These are phyloP conservation scores for Mortierella polycephala DNA, from an alignment of 371 early-diverging fungal species.

Conservation along the genomic window DNA sequence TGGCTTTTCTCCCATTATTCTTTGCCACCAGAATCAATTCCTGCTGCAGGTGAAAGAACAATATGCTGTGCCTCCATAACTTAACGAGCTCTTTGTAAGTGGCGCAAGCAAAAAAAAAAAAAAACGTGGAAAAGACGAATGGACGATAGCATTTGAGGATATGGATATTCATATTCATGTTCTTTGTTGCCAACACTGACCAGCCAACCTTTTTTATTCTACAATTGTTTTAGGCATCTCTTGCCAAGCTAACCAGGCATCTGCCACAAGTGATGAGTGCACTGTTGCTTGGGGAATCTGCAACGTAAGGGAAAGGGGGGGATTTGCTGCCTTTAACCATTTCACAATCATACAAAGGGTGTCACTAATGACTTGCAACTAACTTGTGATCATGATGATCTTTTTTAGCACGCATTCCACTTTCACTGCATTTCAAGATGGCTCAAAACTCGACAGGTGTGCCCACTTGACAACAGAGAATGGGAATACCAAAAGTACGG, in stretches of 20 bases:
- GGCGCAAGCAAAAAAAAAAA: neutral
- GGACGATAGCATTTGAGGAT: too few relatives aligned
- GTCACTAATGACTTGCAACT: neutral
- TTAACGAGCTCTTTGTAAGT: conserved; percentile 81
- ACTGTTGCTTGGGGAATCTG: conserved; percentile 99
- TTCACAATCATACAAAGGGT: neutral
- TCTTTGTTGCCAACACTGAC: neutral
- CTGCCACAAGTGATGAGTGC: conserved; percentile 95
- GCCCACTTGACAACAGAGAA: conserved; percentile 99
- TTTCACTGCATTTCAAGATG: conserved; percentile 99
- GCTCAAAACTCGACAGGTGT: conserved; percentile 98
- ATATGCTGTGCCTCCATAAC: conserved; percentile 13
- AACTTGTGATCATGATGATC: neutral
- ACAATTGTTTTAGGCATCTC: conserved; percentile 80
- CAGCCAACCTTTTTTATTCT: neutral
- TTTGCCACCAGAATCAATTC: neutral
- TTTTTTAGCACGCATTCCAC: conserved; percentile 96
- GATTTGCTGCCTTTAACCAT: neutral
- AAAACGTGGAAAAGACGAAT: too few relatives aligned
- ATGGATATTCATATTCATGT: too few relatives aligned
- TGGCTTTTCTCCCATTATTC: neutral
- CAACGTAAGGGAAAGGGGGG: conserved; percentile 73
- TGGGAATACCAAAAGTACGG: conserved; percentile 98
- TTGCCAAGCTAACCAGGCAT: conserved; percentile 97
- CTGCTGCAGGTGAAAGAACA: conserved; percentile 20